Evolutionary conservation across 345 rosid species (phyloP).

Genomic region (Acer yangbiense): DNA sequence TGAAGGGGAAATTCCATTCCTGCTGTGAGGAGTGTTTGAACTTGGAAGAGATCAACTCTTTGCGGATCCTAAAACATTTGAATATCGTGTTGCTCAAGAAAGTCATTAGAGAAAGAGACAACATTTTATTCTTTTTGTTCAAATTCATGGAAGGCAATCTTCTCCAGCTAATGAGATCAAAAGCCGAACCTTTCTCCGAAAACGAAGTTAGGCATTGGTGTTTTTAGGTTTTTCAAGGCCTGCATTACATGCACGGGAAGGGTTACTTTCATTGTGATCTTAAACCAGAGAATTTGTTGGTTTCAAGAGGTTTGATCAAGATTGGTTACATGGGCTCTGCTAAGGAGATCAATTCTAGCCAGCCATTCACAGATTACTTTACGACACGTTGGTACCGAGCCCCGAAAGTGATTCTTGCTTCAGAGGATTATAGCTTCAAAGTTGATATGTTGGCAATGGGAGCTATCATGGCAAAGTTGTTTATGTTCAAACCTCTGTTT

Average conservation of each 20-base stretch:
- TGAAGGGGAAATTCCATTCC: neutral
- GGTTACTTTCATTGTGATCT: slow-evolving; percentile 55
- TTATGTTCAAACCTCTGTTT: slow-evolving; percentile 41
- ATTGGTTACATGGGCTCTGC: slow-evolving; percentile 56
- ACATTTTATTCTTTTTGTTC: slow-evolving; percentile 40
- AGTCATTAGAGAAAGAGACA: slow-evolving; percentile 35
- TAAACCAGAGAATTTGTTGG: slow-evolving; percentile 50
- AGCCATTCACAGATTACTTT: slow-evolving; percentile 43
- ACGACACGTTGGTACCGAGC: slow-evolving; percentile 56
- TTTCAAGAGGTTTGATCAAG: slow-evolving; percentile 34
- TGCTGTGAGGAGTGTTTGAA: slow-evolving; percentile 15
- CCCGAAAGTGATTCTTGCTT: slow-evolving; percentile 46
- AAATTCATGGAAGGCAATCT: slow-evolving; percentile 55
- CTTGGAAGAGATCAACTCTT: slow-evolving; percentile 37
- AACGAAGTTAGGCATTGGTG: slow-evolving; percentile 42
- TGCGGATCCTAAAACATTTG: slow-evolving; percentile 43
- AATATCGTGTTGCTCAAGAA: slow-evolving; percentile 51
- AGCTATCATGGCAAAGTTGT: slow-evolving; percentile 53
- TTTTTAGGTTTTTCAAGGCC: slow-evolving; percentile 51
- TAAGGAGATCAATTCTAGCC: slow-evolving; percentile 39
- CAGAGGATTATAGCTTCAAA: slow-evolving; percentile 33
- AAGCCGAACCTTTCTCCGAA: slow-evolving; percentile 32
- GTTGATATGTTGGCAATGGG: slow-evolving; percentile 72
- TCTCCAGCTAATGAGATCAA: slow-evolving; percentile 37
- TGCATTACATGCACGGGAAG: slow-evolving; percentile 41